A percentile compares a stretch with the other conserved stretches of the same genome.
Conservation (phyloP, 495 filamentous ascomycete genomes). For the Glutinoglossum americanum region DNA sequence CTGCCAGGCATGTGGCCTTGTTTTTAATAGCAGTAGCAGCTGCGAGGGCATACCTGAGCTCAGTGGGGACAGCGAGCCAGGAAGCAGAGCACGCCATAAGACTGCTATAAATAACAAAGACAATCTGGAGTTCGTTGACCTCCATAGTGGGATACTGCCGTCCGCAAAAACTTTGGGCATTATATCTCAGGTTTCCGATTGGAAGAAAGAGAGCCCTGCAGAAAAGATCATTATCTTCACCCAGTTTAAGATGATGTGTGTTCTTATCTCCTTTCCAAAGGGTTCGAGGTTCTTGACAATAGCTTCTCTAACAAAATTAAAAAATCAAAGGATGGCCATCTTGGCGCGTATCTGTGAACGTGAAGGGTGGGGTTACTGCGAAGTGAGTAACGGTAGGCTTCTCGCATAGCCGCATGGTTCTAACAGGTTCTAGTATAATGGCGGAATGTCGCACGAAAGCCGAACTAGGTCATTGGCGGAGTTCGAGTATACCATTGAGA, state of each 20-base stretch:
- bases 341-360: neutral
- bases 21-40: neutral
- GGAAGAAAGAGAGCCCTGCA: slow-evolving; percentile 12
- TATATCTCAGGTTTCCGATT: slow-evolving; percentile 17
- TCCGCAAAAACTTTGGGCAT: slow-evolving; percentile 16
- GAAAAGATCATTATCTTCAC: slow-evolving; percentile 21
- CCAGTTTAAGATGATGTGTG: slow-evolving; percentile 13
- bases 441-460: slow-evolving; percentile 11
- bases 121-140: slow-evolving; percentile 3
- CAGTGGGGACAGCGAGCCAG: neutral
- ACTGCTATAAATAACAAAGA: neutral
- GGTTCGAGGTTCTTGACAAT: neutral
- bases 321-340: neutral
- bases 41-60: neutral
- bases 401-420: neutral
- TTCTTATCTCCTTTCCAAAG: neutral
- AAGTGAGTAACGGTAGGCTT: neutral
- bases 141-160: slow-evolving; percentile 13
- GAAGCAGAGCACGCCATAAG: slow-evolving; percentile 7
- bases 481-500: slow-evolving; percentile 10
- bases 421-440: slow-evolving; percentile 11
- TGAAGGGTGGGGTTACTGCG: neutral
- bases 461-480: slow-evolving; percentile 11
- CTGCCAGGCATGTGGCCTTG: neutral
- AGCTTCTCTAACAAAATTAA: neutral